Evolutionary conservation across 345 rosid genomes (phyloP).

Genomic region (Citrus inodora): DNA sequence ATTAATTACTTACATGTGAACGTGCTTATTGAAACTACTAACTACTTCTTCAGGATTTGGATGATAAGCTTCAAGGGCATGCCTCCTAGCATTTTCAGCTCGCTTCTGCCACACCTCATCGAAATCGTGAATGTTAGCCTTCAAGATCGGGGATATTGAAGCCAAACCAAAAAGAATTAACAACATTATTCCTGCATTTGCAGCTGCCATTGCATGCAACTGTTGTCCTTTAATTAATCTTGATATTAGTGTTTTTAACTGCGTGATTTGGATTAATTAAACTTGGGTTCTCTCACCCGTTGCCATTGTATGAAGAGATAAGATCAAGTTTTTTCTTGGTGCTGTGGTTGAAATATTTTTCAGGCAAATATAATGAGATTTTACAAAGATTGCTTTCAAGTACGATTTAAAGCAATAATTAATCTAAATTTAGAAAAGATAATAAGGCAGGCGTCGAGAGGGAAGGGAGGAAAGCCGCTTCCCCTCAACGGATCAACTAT

Average conservation of each 20-base stretch:
- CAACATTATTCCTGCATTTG: background rate
- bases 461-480: conserved; percentile 23
- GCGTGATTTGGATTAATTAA: background rate
- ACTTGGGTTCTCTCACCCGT: background rate
- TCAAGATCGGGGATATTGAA: background rate
- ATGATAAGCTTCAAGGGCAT: conserved; percentile 24
- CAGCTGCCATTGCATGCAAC: background rate
- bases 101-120: conserved; percentile 41
- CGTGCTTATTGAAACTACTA: conserved; percentile 19
- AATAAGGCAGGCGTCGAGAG: conserved; percentile 17
- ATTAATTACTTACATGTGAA: conserved; percentile 17
- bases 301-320: background rate
- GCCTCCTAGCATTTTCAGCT: conserved; percentile 23
- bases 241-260: background rate
- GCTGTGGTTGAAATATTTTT: background rate
- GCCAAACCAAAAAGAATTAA: conserved; percentile 12
- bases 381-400: background rate
- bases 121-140: conserved; percentile 24
- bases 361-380: background rate
- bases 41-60: conserved; percentile 31
- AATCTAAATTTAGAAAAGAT: conserved; percentile 6
- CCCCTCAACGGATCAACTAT: background rate
- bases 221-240: background rate
- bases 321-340: background rate
- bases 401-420: background rate